phyloP scores from a whole-genome alignment of 2,329 filamentous ascomycete species.

The Geosmithia flava region DNA sequence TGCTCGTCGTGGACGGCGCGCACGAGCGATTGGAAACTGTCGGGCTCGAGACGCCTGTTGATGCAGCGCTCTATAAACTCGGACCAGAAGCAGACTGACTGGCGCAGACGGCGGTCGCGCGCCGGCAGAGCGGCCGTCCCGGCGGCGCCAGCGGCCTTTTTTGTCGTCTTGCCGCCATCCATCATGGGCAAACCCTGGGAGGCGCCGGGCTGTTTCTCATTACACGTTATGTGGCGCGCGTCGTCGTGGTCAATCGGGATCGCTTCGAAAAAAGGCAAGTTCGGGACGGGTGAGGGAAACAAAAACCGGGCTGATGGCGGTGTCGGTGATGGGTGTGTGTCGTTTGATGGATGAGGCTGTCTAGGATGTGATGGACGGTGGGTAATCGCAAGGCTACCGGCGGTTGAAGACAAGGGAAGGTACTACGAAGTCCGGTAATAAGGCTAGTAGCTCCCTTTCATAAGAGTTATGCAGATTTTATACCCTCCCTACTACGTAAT shows the following conservation, averaged over 20 bases:
- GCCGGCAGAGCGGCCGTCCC: not conserved
- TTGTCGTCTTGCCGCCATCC: not conserved
- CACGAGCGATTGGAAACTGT: conserved; percentile 39
- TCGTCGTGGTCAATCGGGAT: not conserved
- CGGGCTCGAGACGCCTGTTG: conserved; percentile 34
- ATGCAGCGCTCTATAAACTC: conserved; percentile 39
- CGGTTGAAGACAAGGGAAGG: not conserved
- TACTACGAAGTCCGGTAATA: not conserved
- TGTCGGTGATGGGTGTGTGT: not conserved
- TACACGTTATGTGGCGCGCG: not conserved
- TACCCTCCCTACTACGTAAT: not conserved
- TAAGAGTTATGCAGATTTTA: too few relatives aligned
- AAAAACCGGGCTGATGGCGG: not conserved
- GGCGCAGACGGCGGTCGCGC: not conserved
- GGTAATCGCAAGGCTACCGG: not conserved
- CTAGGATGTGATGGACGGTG: not conserved
- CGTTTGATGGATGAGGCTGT: not conserved
- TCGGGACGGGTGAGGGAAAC: too few relatives aligned
- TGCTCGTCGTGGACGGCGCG: conserved; percentile 35
- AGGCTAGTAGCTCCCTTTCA: not conserved
- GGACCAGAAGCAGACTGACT: conserved; percentile 27
- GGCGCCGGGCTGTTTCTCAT: not conserved
- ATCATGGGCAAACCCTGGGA: not conserved
- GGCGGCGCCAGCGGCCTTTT: not conserved
- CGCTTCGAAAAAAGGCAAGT: too few relatives aligned